Conservation (phyloP, 2,329 filamentous ascomycete genomes). For the Alternaria sp. region DNA sequence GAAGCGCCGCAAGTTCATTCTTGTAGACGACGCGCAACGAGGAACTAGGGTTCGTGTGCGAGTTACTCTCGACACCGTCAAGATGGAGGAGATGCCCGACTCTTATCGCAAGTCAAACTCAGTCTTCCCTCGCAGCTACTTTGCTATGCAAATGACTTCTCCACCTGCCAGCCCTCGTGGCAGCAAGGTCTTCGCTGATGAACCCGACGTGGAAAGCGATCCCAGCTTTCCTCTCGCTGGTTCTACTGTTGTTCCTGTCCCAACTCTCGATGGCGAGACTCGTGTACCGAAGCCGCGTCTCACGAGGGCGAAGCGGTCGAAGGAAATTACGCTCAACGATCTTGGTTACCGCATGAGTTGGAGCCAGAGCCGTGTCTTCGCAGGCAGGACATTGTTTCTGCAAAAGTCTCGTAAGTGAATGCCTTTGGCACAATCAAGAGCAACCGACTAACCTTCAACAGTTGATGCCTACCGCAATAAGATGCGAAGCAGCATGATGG, state of each 20-base stretch:
- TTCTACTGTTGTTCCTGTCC: conserved; percentile 58
- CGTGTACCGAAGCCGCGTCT: conserved; percentile 80
- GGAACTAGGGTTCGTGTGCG: conserved; percentile 84
- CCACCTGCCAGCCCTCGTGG: conserved; percentile 79
- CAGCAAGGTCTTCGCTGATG: conserved; percentile 77
- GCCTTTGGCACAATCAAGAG: neutral
- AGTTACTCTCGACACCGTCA: conserved; percentile 90
- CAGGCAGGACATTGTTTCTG: conserved; percentile 83
- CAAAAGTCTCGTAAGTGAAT: conserved; percentile 85
- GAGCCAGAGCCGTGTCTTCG: conserved; percentile 92
- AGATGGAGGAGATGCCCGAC: conserved; percentile 95
- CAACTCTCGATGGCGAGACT: conserved; percentile 72
- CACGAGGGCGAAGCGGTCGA: conserved; percentile 72
- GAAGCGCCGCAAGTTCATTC: conserved; percentile 94
- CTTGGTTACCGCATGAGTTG: conserved; percentile 95
- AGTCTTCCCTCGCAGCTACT: conserved; percentile 91
- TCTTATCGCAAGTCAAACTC: conserved; percentile 90
- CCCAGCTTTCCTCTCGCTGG: conserved; percentile 53
- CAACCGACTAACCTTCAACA: conserved; percentile 52
- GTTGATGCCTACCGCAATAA: conserved; percentile 96
- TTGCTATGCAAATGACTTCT: conserved; percentile 90
- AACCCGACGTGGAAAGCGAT: conserved; percentile 55
- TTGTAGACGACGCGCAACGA: conserved; percentile 83
- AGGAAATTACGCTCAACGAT: conserved; percentile 92
- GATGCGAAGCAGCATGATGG: conserved; percentile 82